Base-by-base conservation (phyloP, 306 rosid species). In the Castanea mollissima region DNA sequence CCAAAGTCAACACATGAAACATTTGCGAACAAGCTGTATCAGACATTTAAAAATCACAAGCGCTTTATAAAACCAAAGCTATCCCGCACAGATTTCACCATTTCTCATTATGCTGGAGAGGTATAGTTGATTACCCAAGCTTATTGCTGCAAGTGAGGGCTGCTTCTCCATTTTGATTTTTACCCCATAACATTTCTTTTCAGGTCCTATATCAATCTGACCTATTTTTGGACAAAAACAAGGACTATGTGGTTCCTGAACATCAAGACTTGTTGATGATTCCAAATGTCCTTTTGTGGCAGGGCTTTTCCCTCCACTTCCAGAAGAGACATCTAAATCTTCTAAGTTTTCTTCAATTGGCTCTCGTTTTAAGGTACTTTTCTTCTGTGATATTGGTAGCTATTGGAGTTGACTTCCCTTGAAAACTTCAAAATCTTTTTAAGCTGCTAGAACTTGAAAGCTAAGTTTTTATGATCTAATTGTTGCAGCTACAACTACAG, bases 1-100 rank as follows among this genome's bases (percentile, higher is more conserved):
- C 99, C 99, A 31, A 96, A 96, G 91, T 96, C 99, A 60, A 96
- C 99, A 59, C 97, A 96, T 77, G 99, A 96, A 88, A 96, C 99
- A 74, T 96, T 96, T 87, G 80, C 99, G n/a, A 96, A 96, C 91
- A 96, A 90, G 85, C 94, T 96, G 71, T 96, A 96, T 90, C 99
- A 96, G 75, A 93, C 99, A 83, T 96, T 93, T 82, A 96, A 89
- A 87, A 72, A 14, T 78, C 91, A 96, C 85, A 96, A 90, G 89
- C 99, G 99, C 83, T 96, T 96, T 76, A 32, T 93, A 87, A 96
- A 96, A 85, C 99, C 99, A 62, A 96, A 96, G 87, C 88, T 96
- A 72, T 96, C 99, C 85, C 96, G 98, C 74, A 93, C 99, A 14
- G 91, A 96, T 88, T 96, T 96, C 79, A 85, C 89, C 25, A 89